phyloP scores from a whole-genome alignment of 257 asterid genomes.

The Ilex asprella region DNA sequence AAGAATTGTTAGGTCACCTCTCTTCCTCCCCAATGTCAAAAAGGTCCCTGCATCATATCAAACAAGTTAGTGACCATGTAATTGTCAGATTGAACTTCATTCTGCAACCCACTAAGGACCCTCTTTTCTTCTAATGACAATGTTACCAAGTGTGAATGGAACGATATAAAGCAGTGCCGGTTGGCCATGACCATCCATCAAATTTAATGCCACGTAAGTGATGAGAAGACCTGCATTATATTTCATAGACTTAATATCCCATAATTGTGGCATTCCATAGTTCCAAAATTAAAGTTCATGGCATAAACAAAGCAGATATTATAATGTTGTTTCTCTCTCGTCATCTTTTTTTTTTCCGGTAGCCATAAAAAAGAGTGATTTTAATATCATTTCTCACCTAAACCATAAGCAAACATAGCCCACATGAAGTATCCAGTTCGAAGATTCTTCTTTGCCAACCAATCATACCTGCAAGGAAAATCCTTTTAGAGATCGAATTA shows the following conservation, averaged over 20 bases:
- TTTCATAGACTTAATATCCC: background rate
- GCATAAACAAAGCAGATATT: too few relatives aligned
- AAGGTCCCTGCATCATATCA: slow-evolving; percentile 47
- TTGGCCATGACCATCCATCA: slow-evolving; percentile 97
- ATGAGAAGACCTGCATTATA: slow-evolving; percentile 63
- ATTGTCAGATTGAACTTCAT: background rate
- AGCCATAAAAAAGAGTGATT: background rate
- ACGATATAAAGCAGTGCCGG: slow-evolving; percentile 91
- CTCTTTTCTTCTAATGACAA: too few relatives aligned
- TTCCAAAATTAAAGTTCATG: too few relatives aligned
- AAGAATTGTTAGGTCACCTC: slow-evolving; percentile 62
- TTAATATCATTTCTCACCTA: slow-evolving; percentile 32
- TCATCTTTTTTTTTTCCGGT: too few relatives aligned
- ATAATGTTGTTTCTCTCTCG: too few relatives aligned
- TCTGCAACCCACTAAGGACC: background rate
- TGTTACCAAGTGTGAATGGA: slow-evolving; percentile 73
- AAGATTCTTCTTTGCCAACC: slow-evolving; percentile 72
- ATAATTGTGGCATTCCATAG: too few relatives aligned
- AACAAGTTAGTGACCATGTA: background rate
- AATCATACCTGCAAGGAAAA: slow-evolving; percentile 31
- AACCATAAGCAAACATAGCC: slow-evolving; percentile 94
- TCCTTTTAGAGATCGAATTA: background rate
- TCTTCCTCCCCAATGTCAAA: slow-evolving; percentile 48
- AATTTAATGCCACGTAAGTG: slow-evolving; percentile 67
- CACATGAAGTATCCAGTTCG: slow-evolving; percentile 82